Conservation (phyloP, 1,139 yeast species). For the Taphrina deformans region DNA sequence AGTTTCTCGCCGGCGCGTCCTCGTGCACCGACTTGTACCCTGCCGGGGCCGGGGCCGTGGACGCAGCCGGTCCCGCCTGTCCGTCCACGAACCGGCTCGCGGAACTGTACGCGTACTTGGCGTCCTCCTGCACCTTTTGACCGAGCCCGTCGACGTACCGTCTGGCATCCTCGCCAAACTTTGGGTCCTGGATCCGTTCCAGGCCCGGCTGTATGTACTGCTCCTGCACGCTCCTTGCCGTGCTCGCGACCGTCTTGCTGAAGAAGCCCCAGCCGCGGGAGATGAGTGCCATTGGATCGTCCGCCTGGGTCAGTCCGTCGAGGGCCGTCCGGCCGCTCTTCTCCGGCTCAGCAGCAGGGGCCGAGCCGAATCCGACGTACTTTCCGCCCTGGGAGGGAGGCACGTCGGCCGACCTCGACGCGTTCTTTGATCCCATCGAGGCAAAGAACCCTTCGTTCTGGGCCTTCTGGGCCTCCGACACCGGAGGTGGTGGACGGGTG, state of each 20-base stretch:
- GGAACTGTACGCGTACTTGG: conserved; percentile 23
- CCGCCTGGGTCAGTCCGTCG: conserved; percentile 51
- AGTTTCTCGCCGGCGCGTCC: neutral
- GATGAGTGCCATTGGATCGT: conserved; percentile 88
- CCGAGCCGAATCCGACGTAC: conserved; percentile 83
- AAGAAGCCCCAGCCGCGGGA: conserved; percentile 93
- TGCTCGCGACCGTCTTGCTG: conserved; percentile 76
- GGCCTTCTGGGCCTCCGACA: conserved; percentile 46
- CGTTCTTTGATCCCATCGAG: conserved; percentile 69
- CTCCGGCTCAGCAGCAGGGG: conserved; percentile 51
- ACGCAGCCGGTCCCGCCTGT: neutral
- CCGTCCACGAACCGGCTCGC: conserved; percentile 26
- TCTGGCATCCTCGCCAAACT: conserved; percentile 42
- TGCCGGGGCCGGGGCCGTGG: neutral
- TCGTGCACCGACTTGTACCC: neutral
- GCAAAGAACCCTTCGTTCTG: conserved; percentile 83
- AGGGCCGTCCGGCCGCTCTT: conserved; percentile 23
- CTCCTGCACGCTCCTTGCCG: conserved; percentile 82
- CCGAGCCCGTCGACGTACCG: conserved; percentile 21
- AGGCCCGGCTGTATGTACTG: conserved; percentile 85
- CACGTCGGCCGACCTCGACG: conserved; percentile 68
- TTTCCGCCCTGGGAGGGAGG: conserved; percentile 96
- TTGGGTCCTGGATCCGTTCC: conserved; percentile 77
- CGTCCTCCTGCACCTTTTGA: conserved; percentile 29
- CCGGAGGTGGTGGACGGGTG: conserved; percentile 17